phyloP scores from a whole-genome alignment of 2,329 filamentous ascomycete species.

The Fusarium sp. region DNA sequence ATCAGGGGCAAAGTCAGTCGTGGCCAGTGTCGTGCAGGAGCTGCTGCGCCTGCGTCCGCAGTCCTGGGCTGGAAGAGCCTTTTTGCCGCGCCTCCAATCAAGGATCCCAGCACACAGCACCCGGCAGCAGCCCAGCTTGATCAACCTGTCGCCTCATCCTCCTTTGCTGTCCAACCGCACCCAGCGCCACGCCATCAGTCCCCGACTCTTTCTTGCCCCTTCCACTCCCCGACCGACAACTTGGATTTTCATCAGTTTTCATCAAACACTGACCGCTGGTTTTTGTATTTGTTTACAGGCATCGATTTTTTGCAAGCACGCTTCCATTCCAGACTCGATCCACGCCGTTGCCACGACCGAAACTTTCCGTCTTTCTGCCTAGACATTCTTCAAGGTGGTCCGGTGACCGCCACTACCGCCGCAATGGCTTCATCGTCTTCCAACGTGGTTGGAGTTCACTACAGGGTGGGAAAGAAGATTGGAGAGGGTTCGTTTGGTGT shows the following conservation, averaged over 20 bases:
- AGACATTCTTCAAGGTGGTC: conserved; percentile 40
- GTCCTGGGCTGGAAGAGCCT: conserved; percentile 31
- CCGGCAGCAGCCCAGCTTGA: conserved; percentile 31
- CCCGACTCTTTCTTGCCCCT: conserved; percentile 26
- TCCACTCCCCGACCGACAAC: conserved; percentile 7
- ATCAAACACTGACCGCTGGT: conserved; percentile 39
- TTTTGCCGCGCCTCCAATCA: conserved; percentile 43
- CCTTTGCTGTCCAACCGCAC: conserved; percentile 33
- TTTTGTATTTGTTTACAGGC: conserved; percentile 30
- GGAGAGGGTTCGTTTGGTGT: conserved; percentile 98
- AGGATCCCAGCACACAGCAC: conserved; percentile 38
- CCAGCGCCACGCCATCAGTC: conserved; percentile 36
- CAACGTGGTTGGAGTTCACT: conserved; percentile 98
- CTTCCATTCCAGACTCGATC: conserved; percentile 25
- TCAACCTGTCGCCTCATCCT: conserved; percentile 40
- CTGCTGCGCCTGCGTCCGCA: conserved; percentile 35
- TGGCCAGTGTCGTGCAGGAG: conserved; percentile 24
- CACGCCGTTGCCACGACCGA: conserved; percentile 21
- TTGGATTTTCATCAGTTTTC: conserved; percentile 26
- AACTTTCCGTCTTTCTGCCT: conserved; percentile 17
- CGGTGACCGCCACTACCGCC: conserved; percentile 42
- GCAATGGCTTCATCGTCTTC: conserved; percentile 89
- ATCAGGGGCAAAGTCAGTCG: conserved; percentile 21
- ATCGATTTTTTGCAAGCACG: conserved; percentile 33
- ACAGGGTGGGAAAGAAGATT: conserved; percentile 99